These are phyloP conservation scores for Gentiana dahurica DNA, from an alignment of 257 asterid species.

Conservation along the genomic window DNA sequence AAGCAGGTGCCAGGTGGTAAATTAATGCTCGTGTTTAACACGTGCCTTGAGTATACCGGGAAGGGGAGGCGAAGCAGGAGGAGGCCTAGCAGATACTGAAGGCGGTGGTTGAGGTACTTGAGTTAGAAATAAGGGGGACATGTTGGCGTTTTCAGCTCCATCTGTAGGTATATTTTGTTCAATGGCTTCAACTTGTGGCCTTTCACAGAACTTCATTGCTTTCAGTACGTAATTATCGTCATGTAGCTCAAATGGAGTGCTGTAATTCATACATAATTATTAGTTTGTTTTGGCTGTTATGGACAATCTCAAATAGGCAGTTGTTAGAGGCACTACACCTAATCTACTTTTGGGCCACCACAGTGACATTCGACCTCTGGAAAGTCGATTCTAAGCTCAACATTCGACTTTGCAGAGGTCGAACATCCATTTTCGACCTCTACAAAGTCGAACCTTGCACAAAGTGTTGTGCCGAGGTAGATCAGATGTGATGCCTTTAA, in stretches of 20 bases:
- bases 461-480: too few relatives aligned
- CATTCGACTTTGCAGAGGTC: too few relatives aligned
- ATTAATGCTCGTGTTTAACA: constrained; percentile 59
- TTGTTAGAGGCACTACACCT: too few relatives aligned
- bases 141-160: constrained; percentile 69
- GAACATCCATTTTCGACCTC: too few relatives aligned
- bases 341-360: too few relatives aligned
- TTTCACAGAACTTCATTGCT: constrained; percentile 74
- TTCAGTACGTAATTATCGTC: constrained; percentile 88
- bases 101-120: constrained; percentile 33
- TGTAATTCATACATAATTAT: constrained; percentile 18
- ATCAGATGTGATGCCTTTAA: too few relatives aligned
- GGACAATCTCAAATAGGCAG: too few relatives aligned
- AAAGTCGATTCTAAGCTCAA: too few relatives aligned
- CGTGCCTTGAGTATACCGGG: constrained; percentile 92
- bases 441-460: too few relatives aligned
- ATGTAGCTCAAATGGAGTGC: constrained; percentile 97
- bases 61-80: constrained; percentile 59
- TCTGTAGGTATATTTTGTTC: constrained; percentile 19
- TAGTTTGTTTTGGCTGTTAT: too few relatives aligned
- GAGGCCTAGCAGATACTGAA: constrained; percentile 31
- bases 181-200: constrained; percentile 20
- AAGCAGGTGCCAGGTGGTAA: constrained; percentile 2
- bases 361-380: too few relatives aligned
- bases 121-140: constrained; percentile 32